These are phyloP conservation scores for Penicillium parvum DNA, from an alignment of 495 filamentous ascomycete species.

Conservation along the genomic window DNA sequence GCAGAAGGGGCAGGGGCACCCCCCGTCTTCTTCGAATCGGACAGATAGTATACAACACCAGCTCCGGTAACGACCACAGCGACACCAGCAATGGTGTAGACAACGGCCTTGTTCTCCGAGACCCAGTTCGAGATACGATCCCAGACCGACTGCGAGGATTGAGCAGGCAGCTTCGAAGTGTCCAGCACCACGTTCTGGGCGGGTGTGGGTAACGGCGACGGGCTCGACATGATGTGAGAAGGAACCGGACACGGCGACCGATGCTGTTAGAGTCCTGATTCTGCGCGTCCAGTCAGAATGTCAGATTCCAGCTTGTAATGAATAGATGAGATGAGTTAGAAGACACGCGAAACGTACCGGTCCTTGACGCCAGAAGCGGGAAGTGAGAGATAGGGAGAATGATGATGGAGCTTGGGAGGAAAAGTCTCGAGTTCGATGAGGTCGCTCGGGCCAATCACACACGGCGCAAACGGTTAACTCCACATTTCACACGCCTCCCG, in stretches of 20 bases:
- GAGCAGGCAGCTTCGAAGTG: constrained; percentile 45
- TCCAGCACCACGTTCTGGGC: constrained; percentile 45
- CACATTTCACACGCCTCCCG: constrained; percentile 15
- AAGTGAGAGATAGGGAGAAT: constrained; percentile 30
- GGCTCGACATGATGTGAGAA: constrained; percentile 39
- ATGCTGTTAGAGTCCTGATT: constrained; percentile 21
- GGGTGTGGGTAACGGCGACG: constrained; percentile 36
- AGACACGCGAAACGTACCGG: constrained; percentile 13
- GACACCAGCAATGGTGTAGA: constrained; percentile 93
- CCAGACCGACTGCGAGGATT: constrained; percentile 69
- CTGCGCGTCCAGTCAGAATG: no score
- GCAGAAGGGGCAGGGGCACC: constrained; percentile 19
- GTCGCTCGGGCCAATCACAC: constrained; percentile 35
- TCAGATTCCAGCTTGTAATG: constrained; percentile 4
- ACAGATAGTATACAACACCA: constrained; percentile 86
- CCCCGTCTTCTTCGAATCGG: constrained; percentile 35
- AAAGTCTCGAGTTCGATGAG: constrained; percentile 29
- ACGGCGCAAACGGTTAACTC: constrained; percentile 19
- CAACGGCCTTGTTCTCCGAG: constrained; percentile 88
- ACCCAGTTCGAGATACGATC: constrained; percentile 87
- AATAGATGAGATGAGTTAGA: background rate
- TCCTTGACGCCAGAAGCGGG: constrained; percentile 22
- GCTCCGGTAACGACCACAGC: constrained; percentile 86
- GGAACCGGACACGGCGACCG: constrained; percentile 20
- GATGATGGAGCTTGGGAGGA: constrained; percentile 35